These are phyloP conservation scores for Rhododendron williamsianum DNA, from an alignment of 148 eudicot species.

Conservation along the genomic window DNA sequence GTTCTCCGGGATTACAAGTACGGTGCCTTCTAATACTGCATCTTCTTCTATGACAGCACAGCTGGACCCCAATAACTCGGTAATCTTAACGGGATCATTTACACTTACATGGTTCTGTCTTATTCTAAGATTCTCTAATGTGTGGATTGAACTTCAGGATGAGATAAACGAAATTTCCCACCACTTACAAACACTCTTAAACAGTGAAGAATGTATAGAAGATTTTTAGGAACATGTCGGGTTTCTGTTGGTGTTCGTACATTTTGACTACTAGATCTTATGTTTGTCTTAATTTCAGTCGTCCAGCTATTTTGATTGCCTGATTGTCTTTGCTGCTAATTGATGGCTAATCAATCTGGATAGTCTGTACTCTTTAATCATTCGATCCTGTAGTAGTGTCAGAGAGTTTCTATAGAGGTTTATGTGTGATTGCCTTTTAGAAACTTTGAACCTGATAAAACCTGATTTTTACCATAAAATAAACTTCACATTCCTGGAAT, in stretches of 20 bases:
- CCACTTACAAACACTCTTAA: not conserved
- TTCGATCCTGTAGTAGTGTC: not conserved
- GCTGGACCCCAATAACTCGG: slow-evolving; percentile 40
- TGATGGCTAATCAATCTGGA: not conserved
- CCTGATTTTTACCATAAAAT: not conserved
- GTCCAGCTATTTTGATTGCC: not conserved
- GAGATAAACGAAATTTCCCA: not conserved
- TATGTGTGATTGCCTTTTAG: not conserved
- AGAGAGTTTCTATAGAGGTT: not conserved
- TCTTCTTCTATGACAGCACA: slow-evolving; percentile 30
- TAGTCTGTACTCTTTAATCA: not conserved
- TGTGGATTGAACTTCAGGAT: not conserved
- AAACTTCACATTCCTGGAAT: not conserved
- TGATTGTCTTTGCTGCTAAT: not conserved
- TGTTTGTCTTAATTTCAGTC: not conserved
- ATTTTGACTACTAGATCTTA: not conserved
- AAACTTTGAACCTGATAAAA: not conserved
- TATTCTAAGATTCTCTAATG: not conserved
- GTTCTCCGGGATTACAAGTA: slow-evolving; percentile 31
- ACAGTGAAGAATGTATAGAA: not conserved
- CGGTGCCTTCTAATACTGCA: slow-evolving; percentile 25
- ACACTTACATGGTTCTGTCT: not conserved
- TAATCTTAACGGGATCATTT: slow-evolving; percentile 15
- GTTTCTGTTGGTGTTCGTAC: not conserved
- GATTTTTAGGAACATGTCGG: not conserved